Evolutionary conservation across 75 land plant genomes (phyloP).

Genomic region (Ceratopteris richardii): DNA sequence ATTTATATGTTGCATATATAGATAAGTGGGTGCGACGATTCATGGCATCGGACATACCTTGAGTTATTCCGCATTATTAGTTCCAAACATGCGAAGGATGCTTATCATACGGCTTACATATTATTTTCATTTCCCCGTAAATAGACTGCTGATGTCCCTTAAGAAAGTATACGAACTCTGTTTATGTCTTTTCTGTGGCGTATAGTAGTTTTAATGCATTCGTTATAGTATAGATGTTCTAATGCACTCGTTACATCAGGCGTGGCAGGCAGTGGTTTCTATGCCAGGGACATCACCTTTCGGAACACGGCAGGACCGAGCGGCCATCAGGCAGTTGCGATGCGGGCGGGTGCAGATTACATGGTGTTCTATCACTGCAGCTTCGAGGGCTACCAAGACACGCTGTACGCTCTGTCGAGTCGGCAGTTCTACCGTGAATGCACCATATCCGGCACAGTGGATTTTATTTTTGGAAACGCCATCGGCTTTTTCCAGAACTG

Average conservation of each 20-base stretch:
- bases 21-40: too few relatives aligned
- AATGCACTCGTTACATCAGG: too few relatives aligned
- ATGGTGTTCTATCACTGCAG: constrained; percentile 46
- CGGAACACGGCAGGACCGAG: constrained; percentile 69
- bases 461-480: constrained; percentile 69
- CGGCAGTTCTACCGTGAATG: constrained; percentile 72
- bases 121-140: too few relatives aligned
- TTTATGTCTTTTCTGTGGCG: too few relatives aligned
- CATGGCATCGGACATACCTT: too few relatives aligned
- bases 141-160: too few relatives aligned
- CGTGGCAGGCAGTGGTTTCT: constrained; percentile 44
- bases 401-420: constrained; percentile 57
- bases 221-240: background rate
- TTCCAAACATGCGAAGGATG: too few relatives aligned
- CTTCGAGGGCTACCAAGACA: constrained; percentile 63
- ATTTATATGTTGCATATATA: too few relatives aligned
- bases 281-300: constrained; percentile 51
- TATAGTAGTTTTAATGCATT: background rate
- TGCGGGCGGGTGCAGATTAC: constrained; percentile 47
- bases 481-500: constrained; percentile 60
- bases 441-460: constrained; percentile 56
- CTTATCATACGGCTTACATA: too few relatives aligned
- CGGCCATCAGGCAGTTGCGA: constrained; percentile 70
- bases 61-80: too few relatives aligned
- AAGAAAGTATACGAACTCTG: too few relatives aligned